Percentiles rank a stretch among this genome's conserved stretches.
These are phyloP conservation scores for Danielia reshetovae DNA, from an alignment of 805 yeast genomes.

Conservation along the genomic window DNA sequence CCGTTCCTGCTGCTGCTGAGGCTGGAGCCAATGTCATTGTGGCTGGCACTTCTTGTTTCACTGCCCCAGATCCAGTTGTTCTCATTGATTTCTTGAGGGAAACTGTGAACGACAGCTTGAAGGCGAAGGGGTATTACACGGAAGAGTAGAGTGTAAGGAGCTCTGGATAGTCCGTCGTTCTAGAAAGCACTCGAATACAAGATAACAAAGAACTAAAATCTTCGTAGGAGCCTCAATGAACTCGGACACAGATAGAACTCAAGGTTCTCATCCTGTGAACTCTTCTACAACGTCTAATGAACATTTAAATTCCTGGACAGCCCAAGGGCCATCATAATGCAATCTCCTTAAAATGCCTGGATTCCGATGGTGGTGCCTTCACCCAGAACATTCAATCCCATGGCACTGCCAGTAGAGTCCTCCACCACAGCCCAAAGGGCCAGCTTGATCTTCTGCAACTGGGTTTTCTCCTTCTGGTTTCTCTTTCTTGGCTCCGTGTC, in stretches of 20 bases:
- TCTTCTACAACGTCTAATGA: no score
- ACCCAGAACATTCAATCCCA: constrained; percentile 45
- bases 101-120: constrained; percentile 51
- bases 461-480: constrained; percentile 20
- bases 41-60: constrained; percentile 93
- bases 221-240: no score
- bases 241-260: no score
- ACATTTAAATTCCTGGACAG: no score
- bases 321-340: no score
- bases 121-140: constrained; percentile 39
- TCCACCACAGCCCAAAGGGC: constrained; percentile 73
- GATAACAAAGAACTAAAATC: no score
- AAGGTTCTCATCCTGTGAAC: no score
- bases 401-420: constrained; percentile 46
- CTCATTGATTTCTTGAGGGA: constrained; percentile 67
- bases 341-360: constrained; percentile 53
- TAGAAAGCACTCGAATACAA: no score
- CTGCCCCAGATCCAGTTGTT: constrained; percentile 73
- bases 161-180: no score
- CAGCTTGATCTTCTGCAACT: constrained; percentile 50
- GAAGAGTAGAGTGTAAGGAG: constrained; percentile 4
- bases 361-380: constrained; percentile 86
- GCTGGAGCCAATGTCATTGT: constrained; percentile 99
- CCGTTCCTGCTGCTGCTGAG: constrained; percentile 81
- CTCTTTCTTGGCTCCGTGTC: constrained; percentile 31